These are phyloP conservation scores for Curvularia hawaiiensis DNA, from an alignment of 2,329 filamentous ascomycete species.

Conservation along the genomic window DNA sequence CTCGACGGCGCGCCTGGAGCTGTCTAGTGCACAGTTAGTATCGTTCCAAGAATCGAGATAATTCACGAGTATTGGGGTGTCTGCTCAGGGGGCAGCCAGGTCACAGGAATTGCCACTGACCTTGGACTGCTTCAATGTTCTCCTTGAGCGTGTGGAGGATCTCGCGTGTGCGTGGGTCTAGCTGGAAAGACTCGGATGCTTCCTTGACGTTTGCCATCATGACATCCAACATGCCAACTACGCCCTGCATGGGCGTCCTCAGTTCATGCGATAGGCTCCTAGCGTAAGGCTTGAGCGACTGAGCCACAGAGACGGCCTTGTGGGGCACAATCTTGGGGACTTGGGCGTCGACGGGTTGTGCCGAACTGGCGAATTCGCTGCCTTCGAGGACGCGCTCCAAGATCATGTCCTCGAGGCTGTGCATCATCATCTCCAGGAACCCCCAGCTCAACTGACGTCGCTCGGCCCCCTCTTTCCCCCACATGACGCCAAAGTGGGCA, in stretches of 20 bases:
- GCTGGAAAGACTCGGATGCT: constrained; percentile 62
- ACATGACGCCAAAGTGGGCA: constrained; percentile 74
- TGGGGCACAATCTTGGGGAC: constrained; percentile 57
- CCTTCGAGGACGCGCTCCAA: constrained; percentile 62
- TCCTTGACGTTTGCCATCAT: constrained; percentile 76
- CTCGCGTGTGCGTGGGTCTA: constrained; percentile 56
- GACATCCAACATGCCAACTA: constrained; percentile 76
- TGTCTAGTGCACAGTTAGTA: constrained; percentile 56
- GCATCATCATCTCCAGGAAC: constrained; percentile 70
- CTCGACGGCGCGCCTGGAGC: constrained; percentile 72
- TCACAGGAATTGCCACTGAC: constrained; percentile 39
- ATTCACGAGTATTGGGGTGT: background rate
- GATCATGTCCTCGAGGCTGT: constrained; percentile 71
- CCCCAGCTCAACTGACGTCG: constrained; percentile 65
- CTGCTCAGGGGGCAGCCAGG: background rate
- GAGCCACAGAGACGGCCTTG: constrained; percentile 62
- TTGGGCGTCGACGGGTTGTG: constrained; percentile 27
- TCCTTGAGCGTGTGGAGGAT: constrained; percentile 68
- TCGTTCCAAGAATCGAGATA: background rate
- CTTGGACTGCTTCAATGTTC: constrained; percentile 74
- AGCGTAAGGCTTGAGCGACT: constrained; percentile 74
- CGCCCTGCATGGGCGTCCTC: constrained; percentile 75
- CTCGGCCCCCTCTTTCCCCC: constrained; percentile 66
- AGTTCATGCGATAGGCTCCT: constrained; percentile 73
- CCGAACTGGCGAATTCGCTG: constrained; percentile 48